Base-by-base conservation (phyloP, 257 asterid genomes). In the Catharanthus roseus region DNA sequence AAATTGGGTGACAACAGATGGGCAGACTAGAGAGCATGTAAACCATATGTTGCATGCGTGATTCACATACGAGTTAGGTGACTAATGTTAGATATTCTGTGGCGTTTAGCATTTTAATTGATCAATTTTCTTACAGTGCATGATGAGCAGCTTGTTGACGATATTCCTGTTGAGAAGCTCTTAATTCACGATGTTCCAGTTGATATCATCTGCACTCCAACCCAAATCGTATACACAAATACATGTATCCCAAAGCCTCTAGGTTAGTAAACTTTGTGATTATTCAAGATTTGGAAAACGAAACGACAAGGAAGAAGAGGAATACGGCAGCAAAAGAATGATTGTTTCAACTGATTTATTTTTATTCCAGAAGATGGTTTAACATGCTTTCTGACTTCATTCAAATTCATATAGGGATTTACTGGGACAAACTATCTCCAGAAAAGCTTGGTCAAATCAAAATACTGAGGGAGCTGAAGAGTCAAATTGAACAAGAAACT, bases 381-480 rank as follows among this genome's bases (percentile, higher is more conserved):
- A 28, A 28, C 33, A 10, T 28, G 26, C 19, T 50, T 71, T 33
- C 5, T 67, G 1, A 2, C 72, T 70, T 67, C n/a, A n/a, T n/a
- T n/a, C n/a, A n/a, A n/a, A n/a, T 31, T 69, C 49, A 44, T 74
- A 24, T 61, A 93, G 97, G 98, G 54, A 88, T 93, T 65, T 93
- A 90, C 81, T 93, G 97, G 98, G 98, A 90, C 75, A 90, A 86
- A 78, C 83, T 93, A 28, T 90, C 97, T 49, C 95, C 95, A 53
- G 98, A 90, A 78, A 93, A 93, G 87, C 92, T 93, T 31, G 80
- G 93, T 39, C 97, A 93, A 41, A 87, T 93, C 65, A 85, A 66
- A 78, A 84, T 93, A 81, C 77, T 93, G n/a, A 81, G 97, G 74
- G 88, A 87, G 84, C 85, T 93, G 72, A 93, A 89, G 83, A 80